Evolutionary conservation across 495 filamentous ascomycete species (phyloP), one percentile per base, ranked within the genome.

Genomic region (Collariella sp.): DNA sequence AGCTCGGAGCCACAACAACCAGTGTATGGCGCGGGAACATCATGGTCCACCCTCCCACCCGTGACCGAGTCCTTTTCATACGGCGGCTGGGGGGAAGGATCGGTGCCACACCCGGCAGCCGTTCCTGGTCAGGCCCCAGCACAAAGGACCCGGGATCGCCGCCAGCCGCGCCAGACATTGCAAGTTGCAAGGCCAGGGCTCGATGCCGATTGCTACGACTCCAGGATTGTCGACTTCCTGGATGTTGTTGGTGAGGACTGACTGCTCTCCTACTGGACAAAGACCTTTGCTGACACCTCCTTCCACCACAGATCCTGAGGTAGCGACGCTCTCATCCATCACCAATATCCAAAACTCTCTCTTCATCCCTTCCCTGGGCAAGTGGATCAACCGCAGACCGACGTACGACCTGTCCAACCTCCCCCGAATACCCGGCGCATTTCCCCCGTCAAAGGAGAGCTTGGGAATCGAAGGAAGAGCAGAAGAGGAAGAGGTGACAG

Each of bases 341-440:
- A 89, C 83, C 47, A 89, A 89, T 63, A 83, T 89, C 9, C 84
- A 88, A 50, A 89, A 89, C 60, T 88, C 84, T 0, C 77, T 89
- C 7, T 88, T 89, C 64, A 68, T 88, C 29, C 85, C 85, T 0
- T 81, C 86, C n/a, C 68, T 88, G 29, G 83, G 83, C 9, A 70
- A 69, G 44, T 79, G 77, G 45, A 43, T 89, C 16, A 89, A 89
- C 57, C 78, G 86, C 22, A 73, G 78, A 56, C 86, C 86, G 23
- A 88, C 86, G 2, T 91, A 88, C 59, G 81, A 77, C 26, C 73
- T 89, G n/a, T 80, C 84, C 2, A 76, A 76, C 0, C 35, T 65
- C 10, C 67, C 60, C 3, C 33, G 19, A 0, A 61, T 62, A 12
- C 56, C 62, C 18, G 64, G 60, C 0, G 61, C 65, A 1, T 64